Conservation (phyloP, 768 basidiomycete species). For the Leucosporidium yakuticum region DNA sequence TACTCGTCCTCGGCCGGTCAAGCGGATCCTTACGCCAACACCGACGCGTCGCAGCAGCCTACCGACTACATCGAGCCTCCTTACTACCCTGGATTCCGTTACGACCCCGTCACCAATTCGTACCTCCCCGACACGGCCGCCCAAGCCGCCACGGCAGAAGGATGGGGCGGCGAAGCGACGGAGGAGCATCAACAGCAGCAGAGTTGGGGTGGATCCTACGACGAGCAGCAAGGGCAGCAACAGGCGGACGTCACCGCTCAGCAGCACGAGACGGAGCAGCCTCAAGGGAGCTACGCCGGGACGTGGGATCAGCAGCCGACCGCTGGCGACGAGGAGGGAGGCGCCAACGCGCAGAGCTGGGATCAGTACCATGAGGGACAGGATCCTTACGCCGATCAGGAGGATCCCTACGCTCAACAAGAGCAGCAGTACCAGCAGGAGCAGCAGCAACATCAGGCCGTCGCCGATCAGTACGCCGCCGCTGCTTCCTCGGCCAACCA, state of each 20-base stretch:
- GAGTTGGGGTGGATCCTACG: background rate
- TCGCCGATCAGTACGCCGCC: background rate
- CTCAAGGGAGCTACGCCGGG: background rate
- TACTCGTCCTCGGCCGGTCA: background rate
- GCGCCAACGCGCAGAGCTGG: background rate
- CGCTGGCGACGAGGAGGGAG: background rate
- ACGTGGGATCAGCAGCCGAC: background rate
- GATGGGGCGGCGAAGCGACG: background rate
- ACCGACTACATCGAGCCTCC: conserved; percentile 14
- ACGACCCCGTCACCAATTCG: conserved; percentile 24
- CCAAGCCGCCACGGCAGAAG: background rate
- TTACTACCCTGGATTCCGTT: conserved; percentile 31
- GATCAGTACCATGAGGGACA: background rate
- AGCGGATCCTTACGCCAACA: background rate
- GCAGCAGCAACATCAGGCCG: background rate
- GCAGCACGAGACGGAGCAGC: background rate
- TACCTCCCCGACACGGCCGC: conserved; percentile 29
- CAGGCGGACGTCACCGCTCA: background rate
- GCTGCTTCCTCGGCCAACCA: background rate
- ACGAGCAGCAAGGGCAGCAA: background rate
- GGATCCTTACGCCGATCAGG: background rate
- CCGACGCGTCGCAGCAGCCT: background rate
- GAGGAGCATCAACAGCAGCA: background rate
- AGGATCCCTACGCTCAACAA: background rate
- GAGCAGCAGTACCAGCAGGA: background rate